Conservation (phyloP, 2,329 filamentous ascomycete species). For the Aspergillus aculeatus region DNA sequence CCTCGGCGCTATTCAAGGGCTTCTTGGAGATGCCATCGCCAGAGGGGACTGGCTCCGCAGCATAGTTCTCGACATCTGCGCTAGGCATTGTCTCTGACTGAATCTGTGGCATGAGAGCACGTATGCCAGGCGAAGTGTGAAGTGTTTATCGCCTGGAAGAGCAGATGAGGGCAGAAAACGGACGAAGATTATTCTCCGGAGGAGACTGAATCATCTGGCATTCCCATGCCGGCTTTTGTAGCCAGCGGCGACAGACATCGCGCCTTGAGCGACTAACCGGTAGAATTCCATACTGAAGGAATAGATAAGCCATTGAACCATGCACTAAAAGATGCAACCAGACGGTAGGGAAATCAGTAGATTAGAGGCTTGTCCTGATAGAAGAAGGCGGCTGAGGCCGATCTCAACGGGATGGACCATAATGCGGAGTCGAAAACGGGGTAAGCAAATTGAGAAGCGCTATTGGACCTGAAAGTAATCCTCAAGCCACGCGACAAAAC, state of each 20-base stretch:
- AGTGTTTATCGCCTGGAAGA: not conserved
- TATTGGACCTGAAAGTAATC: not conserved
- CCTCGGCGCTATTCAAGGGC: slow-evolving; percentile 18
- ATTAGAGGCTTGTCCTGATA: slow-evolving; percentile 4
- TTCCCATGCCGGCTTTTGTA: slow-evolving; percentile 9
- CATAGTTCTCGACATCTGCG: slow-evolving; percentile 15
- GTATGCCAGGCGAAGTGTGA: not conserved
- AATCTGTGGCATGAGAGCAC: slow-evolving; percentile 3
- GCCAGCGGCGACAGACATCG: not conserved
- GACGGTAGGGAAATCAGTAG: slow-evolving; percentile 1
- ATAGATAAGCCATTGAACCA: not conserved
- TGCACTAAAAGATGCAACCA: not conserved
- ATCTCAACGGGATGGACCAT: not conserved
- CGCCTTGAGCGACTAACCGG: not conserved
- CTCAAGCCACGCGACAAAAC: not conserved
- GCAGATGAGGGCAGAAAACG: not conserved
- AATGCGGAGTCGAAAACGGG: slow-evolving; percentile 1
- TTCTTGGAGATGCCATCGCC: slow-evolving; percentile 13
- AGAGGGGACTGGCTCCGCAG: slow-evolving; percentile 1
- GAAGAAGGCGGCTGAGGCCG: not conserved
- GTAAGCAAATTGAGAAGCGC: not conserved
- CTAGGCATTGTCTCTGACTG: slow-evolving; percentile 3
- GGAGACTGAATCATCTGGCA: not conserved
- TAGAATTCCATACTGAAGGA: not conserved
- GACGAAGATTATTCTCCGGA: not conserved